A percentile compares a stretch with the other conserved stretches of the same genome.
Evolutionary conservation across 2,329 filamentous ascomycete species (phyloP).

Genomic region (Nectriaceae sp.): DNA sequence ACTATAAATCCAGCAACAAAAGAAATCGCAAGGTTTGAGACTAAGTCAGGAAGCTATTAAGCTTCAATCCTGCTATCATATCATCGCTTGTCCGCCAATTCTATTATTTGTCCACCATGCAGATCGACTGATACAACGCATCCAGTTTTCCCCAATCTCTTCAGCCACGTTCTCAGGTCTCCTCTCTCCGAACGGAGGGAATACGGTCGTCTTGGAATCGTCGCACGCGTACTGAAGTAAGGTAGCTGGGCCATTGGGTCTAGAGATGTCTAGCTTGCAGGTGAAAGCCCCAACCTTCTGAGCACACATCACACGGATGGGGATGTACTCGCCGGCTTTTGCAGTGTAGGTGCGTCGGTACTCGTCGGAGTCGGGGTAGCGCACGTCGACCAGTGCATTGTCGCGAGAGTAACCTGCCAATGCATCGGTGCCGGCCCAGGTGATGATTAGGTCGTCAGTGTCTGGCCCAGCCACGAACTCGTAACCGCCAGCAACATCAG

Average conservation of each 20-base stretch:
- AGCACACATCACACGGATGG: not conserved
- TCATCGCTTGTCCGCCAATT: too few species aligned
- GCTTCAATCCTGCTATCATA: too few species aligned
- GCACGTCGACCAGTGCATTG: not conserved
- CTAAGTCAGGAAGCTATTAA: too few species aligned
- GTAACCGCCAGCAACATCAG: not conserved
- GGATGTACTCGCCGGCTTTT: not conserved
- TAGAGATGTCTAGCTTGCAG: not conserved
- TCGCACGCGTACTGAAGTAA: not conserved
- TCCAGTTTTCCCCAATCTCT: too few species aligned
- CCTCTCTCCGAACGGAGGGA: too few species aligned
- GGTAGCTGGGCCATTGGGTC: not conserved
- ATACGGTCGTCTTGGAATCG: too few species aligned
- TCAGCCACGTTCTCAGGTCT: too few species aligned
- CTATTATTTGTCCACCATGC: too few species aligned
- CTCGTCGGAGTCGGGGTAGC: not conserved
- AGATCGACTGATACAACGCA: too few species aligned
- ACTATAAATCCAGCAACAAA: too few species aligned
- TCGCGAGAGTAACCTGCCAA: not conserved
- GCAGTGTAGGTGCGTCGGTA: not conserved
- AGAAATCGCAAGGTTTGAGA: too few species aligned
- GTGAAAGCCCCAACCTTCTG: not conserved
- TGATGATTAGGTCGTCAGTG: not conserved
- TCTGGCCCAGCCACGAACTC: not conserved
- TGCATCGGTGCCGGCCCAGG: not conserved